phyloP scores from a whole-genome alignment of 306 rosid species.

The Malus asiatica region DNA sequence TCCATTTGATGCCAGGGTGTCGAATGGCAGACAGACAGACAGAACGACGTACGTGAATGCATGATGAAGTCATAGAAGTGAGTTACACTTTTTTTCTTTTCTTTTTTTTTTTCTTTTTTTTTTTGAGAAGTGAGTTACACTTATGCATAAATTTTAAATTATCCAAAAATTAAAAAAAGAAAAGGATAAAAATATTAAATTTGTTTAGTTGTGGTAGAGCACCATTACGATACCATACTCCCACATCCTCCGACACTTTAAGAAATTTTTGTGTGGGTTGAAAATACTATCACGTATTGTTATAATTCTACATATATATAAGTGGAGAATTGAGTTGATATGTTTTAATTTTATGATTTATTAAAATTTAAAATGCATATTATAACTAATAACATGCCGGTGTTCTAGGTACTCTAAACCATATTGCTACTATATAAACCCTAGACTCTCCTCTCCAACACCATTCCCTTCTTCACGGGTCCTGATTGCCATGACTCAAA shows the following conservation, averaged over 20 bases:
- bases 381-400: too few relatives aligned
- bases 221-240: background rate
- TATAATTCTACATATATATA: too few relatives aligned
- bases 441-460: background rate
- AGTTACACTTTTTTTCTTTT: too few relatives aligned
- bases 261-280: background rate
- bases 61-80: background rate
- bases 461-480: background rate
- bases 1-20: background rate
- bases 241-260: background rate
- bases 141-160: too few relatives aligned
- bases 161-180: too few relatives aligned
- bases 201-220: background rate
- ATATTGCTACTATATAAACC: background rate
- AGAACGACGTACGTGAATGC: slow-evolving; percentile 6
- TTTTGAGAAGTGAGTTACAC: background rate
- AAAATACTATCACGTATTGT: too few relatives aligned
- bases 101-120: too few relatives aligned
- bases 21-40: background rate
- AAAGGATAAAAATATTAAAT: too few relatives aligned
- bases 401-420: too few relatives aligned
- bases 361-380: background rate
- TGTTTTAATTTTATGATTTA: too few relatives aligned
- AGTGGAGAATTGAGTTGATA: too few relatives aligned
- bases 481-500: background rate